Conservation (phyloP, 148 eudicot genomes). For the Agrostemma githago region DNA sequence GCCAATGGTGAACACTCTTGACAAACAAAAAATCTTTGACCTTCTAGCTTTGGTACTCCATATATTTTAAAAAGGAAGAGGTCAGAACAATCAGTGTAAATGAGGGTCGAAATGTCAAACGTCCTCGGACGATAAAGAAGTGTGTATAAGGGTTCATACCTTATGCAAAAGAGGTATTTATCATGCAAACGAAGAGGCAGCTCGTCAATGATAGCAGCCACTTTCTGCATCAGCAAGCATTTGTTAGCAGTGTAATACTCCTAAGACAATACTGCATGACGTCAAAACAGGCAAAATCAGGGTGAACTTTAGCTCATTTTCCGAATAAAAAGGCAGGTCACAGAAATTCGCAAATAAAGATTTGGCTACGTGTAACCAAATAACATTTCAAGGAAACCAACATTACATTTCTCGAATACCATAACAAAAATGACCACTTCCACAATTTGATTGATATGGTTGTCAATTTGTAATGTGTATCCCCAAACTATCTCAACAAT, state of each 20-base stretch:
- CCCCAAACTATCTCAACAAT: not conserved
- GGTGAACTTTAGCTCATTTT: not conserved
- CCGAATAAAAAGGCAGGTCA: no score
- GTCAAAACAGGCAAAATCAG: not conserved
- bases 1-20: not conserved
- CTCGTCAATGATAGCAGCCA: slow-evolving; percentile 83
- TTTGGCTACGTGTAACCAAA: not conserved
- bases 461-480: not conserved
- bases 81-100: not conserved
- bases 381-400: not conserved
- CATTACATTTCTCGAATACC: not conserved
- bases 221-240: slow-evolving; percentile 55
- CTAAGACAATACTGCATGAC: not conserved
- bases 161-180: slow-evolving; percentile 77
- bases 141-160: slow-evolving; percentile 40
- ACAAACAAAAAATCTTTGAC: not conserved
- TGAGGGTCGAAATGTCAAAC: not conserved
- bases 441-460: not conserved
- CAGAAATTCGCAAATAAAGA: not conserved
- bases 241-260: slow-evolving; percentile 18
- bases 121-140: not conserved
- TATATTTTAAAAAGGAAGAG: not conserved
- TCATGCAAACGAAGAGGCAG: slow-evolving; percentile 73
- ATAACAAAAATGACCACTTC: not conserved
- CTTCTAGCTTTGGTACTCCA: not conserved